These are phyloP conservation scores for Xylaria nigripes DNA, from an alignment of 495 filamentous ascomycete species.

Conservation along the genomic window DNA sequence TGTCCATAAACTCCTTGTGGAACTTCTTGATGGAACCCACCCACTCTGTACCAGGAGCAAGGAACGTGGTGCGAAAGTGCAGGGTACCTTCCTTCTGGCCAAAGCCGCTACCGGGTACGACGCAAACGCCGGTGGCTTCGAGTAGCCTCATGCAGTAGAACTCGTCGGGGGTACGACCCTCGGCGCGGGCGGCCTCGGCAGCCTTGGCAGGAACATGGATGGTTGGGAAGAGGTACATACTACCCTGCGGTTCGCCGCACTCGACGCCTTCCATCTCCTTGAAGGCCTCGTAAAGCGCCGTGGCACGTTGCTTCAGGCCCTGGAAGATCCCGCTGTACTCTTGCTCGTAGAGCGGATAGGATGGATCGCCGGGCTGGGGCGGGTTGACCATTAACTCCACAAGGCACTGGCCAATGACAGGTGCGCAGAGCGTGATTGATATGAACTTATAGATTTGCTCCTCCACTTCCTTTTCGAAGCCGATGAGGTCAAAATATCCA, in stretches of 20 bases:
- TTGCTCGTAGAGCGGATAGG: conserved; percentile 68
- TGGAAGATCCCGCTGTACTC: conserved; percentile 77
- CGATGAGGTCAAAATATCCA: conserved; percentile 90
- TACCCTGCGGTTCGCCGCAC: conserved; percentile 77
- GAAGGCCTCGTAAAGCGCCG: conserved; percentile 82
- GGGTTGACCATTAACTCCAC: conserved; percentile 97
- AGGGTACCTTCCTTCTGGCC: conserved; percentile 85
- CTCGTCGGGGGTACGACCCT: conserved; percentile 73
- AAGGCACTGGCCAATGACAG: conserved; percentile 90
- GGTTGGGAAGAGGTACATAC: conserved; percentile 98
- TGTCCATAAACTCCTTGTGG: conserved; percentile 82
- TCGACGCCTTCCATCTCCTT: conserved; percentile 90
- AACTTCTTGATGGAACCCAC: conserved; percentile 80
- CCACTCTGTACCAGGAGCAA: conserved; percentile 95
- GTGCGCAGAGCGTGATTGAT: conserved; percentile 88
- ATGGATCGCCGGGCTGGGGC: conserved; percentile 70
- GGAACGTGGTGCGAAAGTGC: conserved; percentile 95
- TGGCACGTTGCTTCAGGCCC: conserved; percentile 67
- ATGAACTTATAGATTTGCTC: conserved; percentile 98
- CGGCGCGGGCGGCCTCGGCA: conserved; percentile 60
- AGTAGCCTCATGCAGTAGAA: conserved; percentile 87
- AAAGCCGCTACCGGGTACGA: conserved; percentile 87
- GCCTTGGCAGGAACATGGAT: conserved; percentile 73
- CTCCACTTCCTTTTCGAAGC: conserved; percentile 76
- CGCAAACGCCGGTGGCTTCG: conserved; percentile 91